A percentile compares a stretch with the other conserved stretches of the same genome.
Conservation (phyloP, 169 alveolate species). For the Eimeria praecox region DNA sequence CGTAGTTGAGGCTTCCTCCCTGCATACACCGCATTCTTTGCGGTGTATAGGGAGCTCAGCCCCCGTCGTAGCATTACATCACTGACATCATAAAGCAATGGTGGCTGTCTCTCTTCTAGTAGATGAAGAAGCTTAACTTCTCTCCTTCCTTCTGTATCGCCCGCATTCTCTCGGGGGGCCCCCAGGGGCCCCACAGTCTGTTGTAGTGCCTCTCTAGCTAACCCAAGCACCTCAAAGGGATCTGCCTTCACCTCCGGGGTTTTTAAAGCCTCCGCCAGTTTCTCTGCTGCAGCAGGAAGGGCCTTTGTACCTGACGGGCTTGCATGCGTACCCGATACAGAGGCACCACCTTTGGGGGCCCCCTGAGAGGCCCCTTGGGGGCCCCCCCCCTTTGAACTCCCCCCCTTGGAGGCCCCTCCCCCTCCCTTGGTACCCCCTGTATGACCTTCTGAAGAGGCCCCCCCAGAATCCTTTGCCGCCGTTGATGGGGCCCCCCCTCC, state of each 20-base stretch:
- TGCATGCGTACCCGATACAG: not conserved
- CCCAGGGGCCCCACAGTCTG: not conserved
- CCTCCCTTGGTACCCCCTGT: no score
- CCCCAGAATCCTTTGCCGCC: not conserved
- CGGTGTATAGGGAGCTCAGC: conserved; percentile 24
- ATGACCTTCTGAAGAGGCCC: not conserved
- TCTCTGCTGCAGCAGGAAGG: not conserved
- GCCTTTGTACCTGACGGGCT: no score
- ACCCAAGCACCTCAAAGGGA: not conserved
- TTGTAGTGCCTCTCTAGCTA: not conserved
- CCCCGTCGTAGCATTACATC: conserved; percentile 8
- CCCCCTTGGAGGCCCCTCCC: no score
- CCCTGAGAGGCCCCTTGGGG: not conserved
- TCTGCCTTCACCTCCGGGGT: not conserved
- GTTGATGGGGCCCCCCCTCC: no score
- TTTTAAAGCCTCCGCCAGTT: not conserved
- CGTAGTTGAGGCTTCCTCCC: not conserved
- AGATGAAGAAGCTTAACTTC: not conserved
- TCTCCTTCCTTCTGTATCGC: not conserved
- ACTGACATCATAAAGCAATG: not conserved
- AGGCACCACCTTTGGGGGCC: not conserved
- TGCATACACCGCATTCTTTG: conserved; percentile 1
- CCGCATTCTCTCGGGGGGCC: not conserved
- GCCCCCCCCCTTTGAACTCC: no score
- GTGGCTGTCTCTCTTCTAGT: not conserved